Base-by-base conservation (phyloP, 257 asterid genomes). In the Primulina eburnea region DNA sequence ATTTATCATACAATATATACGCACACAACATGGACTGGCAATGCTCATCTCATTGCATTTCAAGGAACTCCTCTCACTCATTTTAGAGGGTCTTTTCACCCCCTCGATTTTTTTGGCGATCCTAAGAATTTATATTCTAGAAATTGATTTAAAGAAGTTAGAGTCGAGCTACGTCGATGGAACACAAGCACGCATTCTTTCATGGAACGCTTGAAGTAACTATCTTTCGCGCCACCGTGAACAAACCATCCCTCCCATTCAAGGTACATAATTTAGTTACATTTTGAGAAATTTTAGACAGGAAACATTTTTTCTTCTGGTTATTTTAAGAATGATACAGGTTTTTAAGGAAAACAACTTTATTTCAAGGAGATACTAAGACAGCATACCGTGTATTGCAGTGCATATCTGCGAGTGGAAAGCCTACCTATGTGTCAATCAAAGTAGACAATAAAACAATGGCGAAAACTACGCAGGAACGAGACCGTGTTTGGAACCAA, bases 161-260 rank as follows among this genome's bases (percentile, higher is more conserved):
- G 30, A 53, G 5, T 70, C 24, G 47, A 79, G 40, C 52, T 69
- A 67, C 59, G 68, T 30, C 62, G 64, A 89, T 89, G 93, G 95
- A 80, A 73, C 83, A 72, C 2, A 82, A 80, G 75, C 69, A 77
- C 47, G 80, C 76, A 84, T 84, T 83, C 70, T 77, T 92, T 65
- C 98, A 92, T 78, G 98, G 98, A 60, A 92, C 96, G 30, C 96
- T 92, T 43, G 98, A 89, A 80, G 95, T 86, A 4, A 86, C 98
- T 4, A 86, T 92, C 52, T 89, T 90, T 69, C 92, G 85, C 6
- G 95, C 98, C 53, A 77, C 93, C 0, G 79, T 68, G 74, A 60
- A 66, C 64, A 82, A 77, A 28, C 67, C 89, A 7, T 66, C 89
- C n/a, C 67, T 76, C 40, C 86, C 89, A 12, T 80, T 89, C 35